Evolutionary conservation across 1,284 basidiomycete species (phyloP), one percentile per base, ranked within the genome.

Genomic region (Cutaneotrichosporon cavernicola): DNA sequence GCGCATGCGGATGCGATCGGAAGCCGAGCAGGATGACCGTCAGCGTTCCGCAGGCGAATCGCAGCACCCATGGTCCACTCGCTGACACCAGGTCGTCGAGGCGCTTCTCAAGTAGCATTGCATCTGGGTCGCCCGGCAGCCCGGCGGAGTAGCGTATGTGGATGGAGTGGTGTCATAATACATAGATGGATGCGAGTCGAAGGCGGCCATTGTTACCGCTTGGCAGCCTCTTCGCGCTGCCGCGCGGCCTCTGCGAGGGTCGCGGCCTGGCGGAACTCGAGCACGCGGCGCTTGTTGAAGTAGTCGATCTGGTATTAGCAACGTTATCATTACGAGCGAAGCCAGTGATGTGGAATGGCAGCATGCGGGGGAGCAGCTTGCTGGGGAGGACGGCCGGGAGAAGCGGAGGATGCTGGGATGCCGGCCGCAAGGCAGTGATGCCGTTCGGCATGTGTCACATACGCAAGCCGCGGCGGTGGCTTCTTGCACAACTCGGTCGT

Each of bases 221-320:
- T 49, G 21, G 49, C 40, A 8, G 61, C 64, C 50, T 64, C 63
- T 21, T 74, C 74, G 51, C 72, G 66, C 61, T 72, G 70, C 56
- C 65, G 69, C 34, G 74, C 73, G 10, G 76, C 77, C 14, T 76
- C 78, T 22, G 74, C 75, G 21, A 76, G 65, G 57, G 80, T 81
- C n/a, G 74, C 73, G 60, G 74, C 73, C 64, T 80, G 76, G 22
- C 81, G 69, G 38, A 80, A 68, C 65, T 82, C 81, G 34, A 82
- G 73, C 3, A 76, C 74, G 36, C 81, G 72, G 21, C 82, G 76
- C 68, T 82, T 81, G 72, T 82, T 81, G 69, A 82, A 83, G 73
- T 82, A 82, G 64, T 82, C 81, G 70, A 81, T 77, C 81, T 82
- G 67, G 18, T 5, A 26, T 63, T 34, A 61, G 56, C 34, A 4